phyloP scores from a whole-genome alignment of 2,329 filamentous ascomycete genomes.

The Exophiala calicioides region DNA sequence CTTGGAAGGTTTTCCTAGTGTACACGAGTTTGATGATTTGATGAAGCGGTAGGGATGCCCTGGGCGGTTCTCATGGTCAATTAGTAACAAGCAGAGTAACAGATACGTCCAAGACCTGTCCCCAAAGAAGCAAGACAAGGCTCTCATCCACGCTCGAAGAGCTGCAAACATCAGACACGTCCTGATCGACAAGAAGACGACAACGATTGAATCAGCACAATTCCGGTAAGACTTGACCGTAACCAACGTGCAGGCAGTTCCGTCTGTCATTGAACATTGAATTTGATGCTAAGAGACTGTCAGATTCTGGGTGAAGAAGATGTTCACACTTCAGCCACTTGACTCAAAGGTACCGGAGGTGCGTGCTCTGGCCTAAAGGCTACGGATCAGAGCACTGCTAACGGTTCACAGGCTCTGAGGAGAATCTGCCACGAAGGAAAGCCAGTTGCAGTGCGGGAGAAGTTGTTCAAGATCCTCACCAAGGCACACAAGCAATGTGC shows the following conservation, averaged over 20 bases:
- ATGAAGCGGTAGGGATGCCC: slow-evolving; percentile 43
- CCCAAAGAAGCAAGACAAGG: slow-evolving; percentile 55
- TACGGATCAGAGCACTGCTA: slow-evolving; percentile 4
- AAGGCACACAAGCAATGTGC: slow-evolving; percentile 53
- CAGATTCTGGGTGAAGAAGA: slow-evolving; percentile 57
- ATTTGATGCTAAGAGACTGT: slow-evolving; percentile 12
- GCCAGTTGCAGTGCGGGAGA: slow-evolving; percentile 55
- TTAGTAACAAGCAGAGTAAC: neutral
- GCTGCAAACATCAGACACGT: slow-evolving; percentile 51
- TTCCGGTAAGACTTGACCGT: slow-evolving; percentile 42
- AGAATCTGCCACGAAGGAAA: slow-evolving; percentile 54
- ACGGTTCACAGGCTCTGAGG: slow-evolving; percentile 35
- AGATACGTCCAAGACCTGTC: slow-evolving; percentile 54
- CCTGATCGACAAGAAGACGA: slow-evolving; percentile 52
- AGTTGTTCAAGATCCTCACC: slow-evolving; percentile 53
- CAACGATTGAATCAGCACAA: slow-evolving; percentile 52
- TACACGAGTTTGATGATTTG: slow-evolving; percentile 48
- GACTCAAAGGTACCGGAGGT: slow-evolving; percentile 43
- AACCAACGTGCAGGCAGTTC: neutral
- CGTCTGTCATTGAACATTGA: neutral
- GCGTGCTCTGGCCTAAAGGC: slow-evolving; percentile 24
- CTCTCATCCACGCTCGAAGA: slow-evolving; percentile 50
- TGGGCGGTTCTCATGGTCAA: neutral
- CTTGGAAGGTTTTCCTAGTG: slow-evolving; percentile 48
- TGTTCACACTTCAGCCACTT: slow-evolving; percentile 50